Evolutionary conservation across 305 asterid genomes (phyloP).

Genomic region (Fraxinus xanthoxyloides): DNA sequence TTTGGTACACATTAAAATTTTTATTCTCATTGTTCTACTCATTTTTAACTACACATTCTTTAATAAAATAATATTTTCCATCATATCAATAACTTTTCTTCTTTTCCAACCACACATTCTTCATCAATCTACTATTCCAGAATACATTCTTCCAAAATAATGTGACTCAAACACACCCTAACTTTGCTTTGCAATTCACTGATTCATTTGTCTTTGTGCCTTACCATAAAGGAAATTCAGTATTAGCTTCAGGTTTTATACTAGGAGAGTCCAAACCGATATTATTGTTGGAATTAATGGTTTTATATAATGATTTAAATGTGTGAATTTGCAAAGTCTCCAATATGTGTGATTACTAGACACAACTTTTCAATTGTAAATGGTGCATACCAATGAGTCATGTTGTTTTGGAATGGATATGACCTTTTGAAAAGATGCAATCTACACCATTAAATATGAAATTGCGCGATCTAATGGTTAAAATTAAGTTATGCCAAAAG

Average conservation of each 20-base stretch:
- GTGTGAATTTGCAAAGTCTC: not conserved
- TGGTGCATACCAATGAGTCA: not conserved
- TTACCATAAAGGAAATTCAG: not conserved
- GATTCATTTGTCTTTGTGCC: not conserved
- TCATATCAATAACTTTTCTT: too few species aligned
- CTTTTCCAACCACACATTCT: too few species aligned
- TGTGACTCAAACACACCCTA: too few species aligned
- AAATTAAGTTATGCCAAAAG: not conserved
- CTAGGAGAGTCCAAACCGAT: not conserved
- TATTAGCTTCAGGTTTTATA: slow-evolving; percentile 5
- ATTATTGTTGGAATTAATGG: not conserved
- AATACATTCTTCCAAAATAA: too few species aligned
- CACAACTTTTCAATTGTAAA: not conserved
- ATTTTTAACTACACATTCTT: too few species aligned
- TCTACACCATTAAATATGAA: not conserved
- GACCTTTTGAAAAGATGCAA: not conserved
- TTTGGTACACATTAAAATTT: too few species aligned
- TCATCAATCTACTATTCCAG: too few species aligned
- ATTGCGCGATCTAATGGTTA: not conserved
- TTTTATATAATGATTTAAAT: too few species aligned
- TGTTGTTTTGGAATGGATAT: not conserved
- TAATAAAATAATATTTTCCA: too few species aligned
- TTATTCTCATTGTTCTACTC: too few species aligned
- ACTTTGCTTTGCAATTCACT: slow-evolving; percentile 14
- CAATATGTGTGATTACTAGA: not conserved